A percentile compares a stretch with the other conserved stretches of the same genome.
Conservation (phyloP, 106 monocot species). For the Dendrobium chrysotoxum region DNA sequence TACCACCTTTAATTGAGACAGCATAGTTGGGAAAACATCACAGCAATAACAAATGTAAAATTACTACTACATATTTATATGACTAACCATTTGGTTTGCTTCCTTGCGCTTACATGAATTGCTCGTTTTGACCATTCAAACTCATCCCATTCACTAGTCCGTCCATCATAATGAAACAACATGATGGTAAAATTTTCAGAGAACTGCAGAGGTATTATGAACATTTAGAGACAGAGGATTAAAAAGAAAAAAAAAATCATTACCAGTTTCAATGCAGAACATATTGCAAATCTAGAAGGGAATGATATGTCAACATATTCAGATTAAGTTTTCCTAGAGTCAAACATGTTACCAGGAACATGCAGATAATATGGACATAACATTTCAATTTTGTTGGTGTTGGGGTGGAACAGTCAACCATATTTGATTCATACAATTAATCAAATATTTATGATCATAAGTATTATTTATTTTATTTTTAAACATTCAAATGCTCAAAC, state of each 20-base stretch:
- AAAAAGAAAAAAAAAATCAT: background rate
- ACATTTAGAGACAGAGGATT: background rate
- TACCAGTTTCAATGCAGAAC: background rate
- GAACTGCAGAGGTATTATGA: constrained; percentile 24
- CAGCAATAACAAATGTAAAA: background rate
- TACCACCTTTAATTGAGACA: constrained; percentile 37
- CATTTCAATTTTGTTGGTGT: background rate
- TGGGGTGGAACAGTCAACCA: background rate
- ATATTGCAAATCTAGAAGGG: background rate
- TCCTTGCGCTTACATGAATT: constrained; percentile 45
- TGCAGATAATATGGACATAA: background rate
- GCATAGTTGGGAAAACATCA: background rate
- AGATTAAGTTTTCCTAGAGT: background rate
- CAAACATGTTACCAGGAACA: no score
- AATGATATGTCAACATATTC: background rate
- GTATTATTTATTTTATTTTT: background rate
- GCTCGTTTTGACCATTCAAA: constrained; percentile 61
- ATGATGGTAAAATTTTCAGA: constrained; percentile 56
- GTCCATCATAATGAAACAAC: constrained; percentile 56
- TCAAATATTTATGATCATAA: background rate
- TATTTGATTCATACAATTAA: background rate
- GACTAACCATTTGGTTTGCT: constrained; percentile 52
- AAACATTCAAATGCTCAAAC: background rate
- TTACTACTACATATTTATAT: background rate
- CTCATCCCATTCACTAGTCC: constrained; percentile 50